A percentile compares a stretch with the other conserved stretches of the same genome.
Evolutionary conservation across 1,284 basidiomycete species (phyloP).

Genomic region (Mycena sp.): DNA sequence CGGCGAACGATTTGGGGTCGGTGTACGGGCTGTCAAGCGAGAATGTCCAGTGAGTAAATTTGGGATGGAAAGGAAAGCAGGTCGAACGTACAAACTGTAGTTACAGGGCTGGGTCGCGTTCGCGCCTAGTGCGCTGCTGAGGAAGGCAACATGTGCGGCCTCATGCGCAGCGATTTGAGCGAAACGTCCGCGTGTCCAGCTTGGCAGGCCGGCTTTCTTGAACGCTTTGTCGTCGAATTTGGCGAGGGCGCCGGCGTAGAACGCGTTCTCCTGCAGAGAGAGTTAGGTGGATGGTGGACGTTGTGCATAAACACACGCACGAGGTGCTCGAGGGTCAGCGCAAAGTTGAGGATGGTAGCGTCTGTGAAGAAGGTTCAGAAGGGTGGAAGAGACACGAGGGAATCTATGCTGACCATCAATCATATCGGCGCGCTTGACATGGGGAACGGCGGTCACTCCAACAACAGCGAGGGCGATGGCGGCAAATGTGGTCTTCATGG

Average conservation of each 20-base stretch:
- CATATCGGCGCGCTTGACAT: constrained; percentile 11
- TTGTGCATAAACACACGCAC: constrained; percentile 30
- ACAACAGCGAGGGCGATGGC: constrained; percentile 14
- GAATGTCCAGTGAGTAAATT: neutral
- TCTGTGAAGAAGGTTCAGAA: constrained; percentile 32
- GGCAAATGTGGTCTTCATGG: constrained; percentile 22
- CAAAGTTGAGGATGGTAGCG: constrained; percentile 53
- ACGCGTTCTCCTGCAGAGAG: constrained; percentile 68
- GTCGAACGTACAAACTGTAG: constrained; percentile 63
- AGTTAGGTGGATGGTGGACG: neutral
- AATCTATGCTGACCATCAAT: neutral
- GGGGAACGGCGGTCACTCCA: constrained; percentile 14
- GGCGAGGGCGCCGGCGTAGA: constrained; percentile 60
- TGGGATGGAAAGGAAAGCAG: neutral
- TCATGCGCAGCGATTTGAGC: constrained; percentile 69
- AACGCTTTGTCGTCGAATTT: constrained; percentile 61
- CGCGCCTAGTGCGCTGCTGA: constrained; percentile 59
- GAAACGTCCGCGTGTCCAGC: constrained; percentile 61
- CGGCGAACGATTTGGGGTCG: constrained; percentile 60
- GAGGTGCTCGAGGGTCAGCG: constrained; percentile 65
- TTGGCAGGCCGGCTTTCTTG: constrained; percentile 57
- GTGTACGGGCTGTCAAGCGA: constrained; percentile 57
- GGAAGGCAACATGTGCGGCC: constrained; percentile 51
- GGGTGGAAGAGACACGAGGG: neutral
- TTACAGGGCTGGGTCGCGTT: constrained; percentile 61